Evolutionary conservation across 2,329 filamentous ascomycete species (phyloP).

Genomic region (Arthrinium phaeospermum): DNA sequence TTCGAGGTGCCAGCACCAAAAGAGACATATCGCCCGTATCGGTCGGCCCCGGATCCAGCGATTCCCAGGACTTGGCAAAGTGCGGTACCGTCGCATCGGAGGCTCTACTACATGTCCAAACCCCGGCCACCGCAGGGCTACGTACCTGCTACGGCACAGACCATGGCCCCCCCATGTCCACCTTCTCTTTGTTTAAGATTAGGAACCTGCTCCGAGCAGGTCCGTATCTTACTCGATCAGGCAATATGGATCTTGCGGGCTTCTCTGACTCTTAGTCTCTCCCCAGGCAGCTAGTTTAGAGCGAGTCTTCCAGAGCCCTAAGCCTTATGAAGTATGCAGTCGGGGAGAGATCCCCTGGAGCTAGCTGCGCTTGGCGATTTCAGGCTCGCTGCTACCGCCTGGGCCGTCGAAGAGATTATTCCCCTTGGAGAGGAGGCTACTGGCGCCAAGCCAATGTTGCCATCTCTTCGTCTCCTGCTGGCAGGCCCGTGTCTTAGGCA

Average conservation of each 20-base stretch:
- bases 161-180: constrained; percentile 11
- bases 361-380: constrained; percentile 6
- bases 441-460: neutral
- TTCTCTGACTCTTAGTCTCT: neutral
- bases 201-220: neutral
- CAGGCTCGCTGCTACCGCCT: neutral
- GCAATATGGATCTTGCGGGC: constrained; percentile 14
- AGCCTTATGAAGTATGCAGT: constrained; percentile 11
- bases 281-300: neutral
- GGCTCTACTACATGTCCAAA: neutral
- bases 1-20: constrained; percentile 1
- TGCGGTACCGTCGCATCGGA: constrained; percentile 13
- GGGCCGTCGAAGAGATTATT: neutral
- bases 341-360: neutral
- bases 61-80: neutral
- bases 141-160: constrained; percentile 2
- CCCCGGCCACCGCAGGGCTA: constrained; percentile 11
- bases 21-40: neutral
- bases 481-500: neutral
- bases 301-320: neutral
- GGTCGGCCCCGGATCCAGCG: constrained; percentile 8
- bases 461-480: neutral
- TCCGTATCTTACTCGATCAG: constrained; percentile 11
- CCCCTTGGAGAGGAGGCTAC: neutral
- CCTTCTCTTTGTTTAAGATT: neutral